Evolutionary conservation across 495 filamentous ascomycete species (phyloP).

Genomic region (Chaetomidium leptoderma): DNA sequence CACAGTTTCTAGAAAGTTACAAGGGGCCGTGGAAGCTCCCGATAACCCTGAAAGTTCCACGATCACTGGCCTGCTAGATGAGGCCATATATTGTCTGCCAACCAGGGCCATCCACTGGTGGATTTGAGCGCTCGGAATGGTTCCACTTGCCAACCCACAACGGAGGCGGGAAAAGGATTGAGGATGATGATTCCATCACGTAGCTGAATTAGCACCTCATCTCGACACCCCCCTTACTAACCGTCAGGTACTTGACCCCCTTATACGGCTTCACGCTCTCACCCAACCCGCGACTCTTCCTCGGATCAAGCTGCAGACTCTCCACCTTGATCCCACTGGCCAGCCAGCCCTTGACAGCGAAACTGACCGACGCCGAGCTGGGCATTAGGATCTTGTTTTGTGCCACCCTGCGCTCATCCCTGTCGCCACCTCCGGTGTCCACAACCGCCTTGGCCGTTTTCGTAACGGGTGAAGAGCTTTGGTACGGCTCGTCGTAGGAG

Average conservation of each 20-base stretch:
- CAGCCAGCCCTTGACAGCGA: slow-evolving; percentile 91
- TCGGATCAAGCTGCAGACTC: slow-evolving; percentile 75
- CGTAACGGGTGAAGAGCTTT: slow-evolving; percentile 33
- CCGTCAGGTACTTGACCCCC: slow-evolving; percentile 94
- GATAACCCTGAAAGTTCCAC: too few species aligned
- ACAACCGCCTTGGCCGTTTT: slow-evolving; percentile 37
- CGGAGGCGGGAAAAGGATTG: not conserved
- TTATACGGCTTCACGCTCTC: slow-evolving; percentile 93
- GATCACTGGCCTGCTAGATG: too few species aligned
- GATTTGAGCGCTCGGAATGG: too few species aligned
- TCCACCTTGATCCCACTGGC: slow-evolving; percentile 93
- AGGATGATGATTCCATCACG: not conserved
- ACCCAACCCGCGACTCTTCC: slow-evolving; percentile 79
- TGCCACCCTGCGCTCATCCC: slow-evolving; percentile 52
- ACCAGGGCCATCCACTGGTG: too few species aligned
- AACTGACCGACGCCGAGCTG: slow-evolving; percentile 77
- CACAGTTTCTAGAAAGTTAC: slow-evolving; percentile 2
- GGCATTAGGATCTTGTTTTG: slow-evolving; percentile 87
- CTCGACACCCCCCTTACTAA: slow-evolving; percentile 83
- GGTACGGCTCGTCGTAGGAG: slow-evolving; percentile 59
- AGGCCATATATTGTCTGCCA: too few species aligned
- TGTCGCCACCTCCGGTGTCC: slow-evolving; percentile 40
- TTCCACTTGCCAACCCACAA: too few species aligned
- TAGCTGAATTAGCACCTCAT: slow-evolving; percentile 54
- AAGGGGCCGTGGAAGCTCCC: too few species aligned